Percentiles rank a stretch among this genome's conserved stretches.
Conservation (phyloP, 192 early-diverging fungal genomes). For the Globomyces pollinis-pini region DNA sequence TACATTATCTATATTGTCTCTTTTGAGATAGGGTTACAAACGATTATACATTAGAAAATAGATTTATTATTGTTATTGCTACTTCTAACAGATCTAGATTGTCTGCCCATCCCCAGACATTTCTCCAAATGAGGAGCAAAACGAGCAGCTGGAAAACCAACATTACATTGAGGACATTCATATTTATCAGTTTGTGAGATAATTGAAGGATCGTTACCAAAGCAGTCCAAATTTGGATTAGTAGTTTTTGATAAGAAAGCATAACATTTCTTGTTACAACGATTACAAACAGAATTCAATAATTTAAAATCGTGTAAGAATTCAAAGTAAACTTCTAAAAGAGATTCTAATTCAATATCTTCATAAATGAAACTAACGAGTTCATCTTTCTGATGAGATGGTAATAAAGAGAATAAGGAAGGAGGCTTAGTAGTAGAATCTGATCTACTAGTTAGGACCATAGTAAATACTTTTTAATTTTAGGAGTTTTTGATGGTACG, state of each 20-base stretch:
- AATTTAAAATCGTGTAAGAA: background rate
- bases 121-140: constrained; percentile 91
- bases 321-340: background rate
- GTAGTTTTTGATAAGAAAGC: too few species aligned
- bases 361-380: background rate
- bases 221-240: background rate
- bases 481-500: too few species aligned
- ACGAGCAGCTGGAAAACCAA: constrained; percentile 67
- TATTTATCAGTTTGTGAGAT: constrained; percentile 45
- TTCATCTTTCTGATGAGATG: background rate
- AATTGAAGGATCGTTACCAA: background rate
- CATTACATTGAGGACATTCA: constrained; percentile 75
- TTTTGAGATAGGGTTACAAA: too few species aligned
- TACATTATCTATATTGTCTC: too few species aligned
- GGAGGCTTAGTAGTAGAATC: background rate
- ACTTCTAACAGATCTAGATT: background rate
- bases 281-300: background rate
- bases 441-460: too few species aligned
- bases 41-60: too few species aligned
- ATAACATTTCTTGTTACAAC: background rate
- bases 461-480: too few species aligned
- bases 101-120: constrained; percentile 74
- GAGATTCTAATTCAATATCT: background rate
- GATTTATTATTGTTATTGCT: too few species aligned
- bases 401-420: background rate